phyloP scores from a whole-genome alignment of 75 land plant genomes.

The Pinus albicaulis region DNA sequence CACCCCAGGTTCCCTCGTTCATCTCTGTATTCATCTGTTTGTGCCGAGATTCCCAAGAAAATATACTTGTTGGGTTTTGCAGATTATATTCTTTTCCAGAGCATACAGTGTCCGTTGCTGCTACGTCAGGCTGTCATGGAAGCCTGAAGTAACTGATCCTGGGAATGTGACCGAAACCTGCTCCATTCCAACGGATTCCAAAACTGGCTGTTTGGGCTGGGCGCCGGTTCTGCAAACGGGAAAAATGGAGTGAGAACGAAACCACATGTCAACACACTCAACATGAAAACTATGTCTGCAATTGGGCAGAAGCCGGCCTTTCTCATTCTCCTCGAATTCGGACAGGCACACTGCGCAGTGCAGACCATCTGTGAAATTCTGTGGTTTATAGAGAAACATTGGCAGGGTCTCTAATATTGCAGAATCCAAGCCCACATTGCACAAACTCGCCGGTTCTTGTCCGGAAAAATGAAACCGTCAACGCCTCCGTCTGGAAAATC shows the following conservation, averaged over 20 bases:
- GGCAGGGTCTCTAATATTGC: slow-evolving; percentile 27
- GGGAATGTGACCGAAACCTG: too few relatives aligned
- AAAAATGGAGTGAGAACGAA: slow-evolving; percentile 19
- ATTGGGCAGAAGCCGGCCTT: slow-evolving; percentile 29
- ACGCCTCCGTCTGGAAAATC: background rate
- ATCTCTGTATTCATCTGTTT: too few relatives aligned
- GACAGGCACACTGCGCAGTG: slow-evolving; percentile 47
- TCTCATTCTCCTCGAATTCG: slow-evolving; percentile 42
- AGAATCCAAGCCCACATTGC: slow-evolving; percentile 18
- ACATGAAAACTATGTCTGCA: slow-evolving; percentile 53
- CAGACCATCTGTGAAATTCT: slow-evolving; percentile 6
- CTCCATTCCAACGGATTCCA: too few relatives aligned
- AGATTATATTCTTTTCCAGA: too few relatives aligned
- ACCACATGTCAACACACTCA: slow-evolving; percentile 61
- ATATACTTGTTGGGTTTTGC: too few relatives aligned
- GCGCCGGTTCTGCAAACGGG: background rate
- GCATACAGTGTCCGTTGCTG: too few relatives aligned
- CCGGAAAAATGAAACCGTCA: slow-evolving; percentile 8
- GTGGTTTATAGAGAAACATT: slow-evolving; percentile 14
- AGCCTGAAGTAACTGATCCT: too few relatives aligned
- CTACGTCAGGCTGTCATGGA: too few relatives aligned
- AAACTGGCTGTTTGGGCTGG: background rate
- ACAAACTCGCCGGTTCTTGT: background rate
- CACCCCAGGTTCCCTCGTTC: too few relatives aligned
- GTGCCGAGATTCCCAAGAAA: too few relatives aligned